Conservation (phyloP, 495 filamentous ascomycete species). For the Acidiella bohemica region DNA sequence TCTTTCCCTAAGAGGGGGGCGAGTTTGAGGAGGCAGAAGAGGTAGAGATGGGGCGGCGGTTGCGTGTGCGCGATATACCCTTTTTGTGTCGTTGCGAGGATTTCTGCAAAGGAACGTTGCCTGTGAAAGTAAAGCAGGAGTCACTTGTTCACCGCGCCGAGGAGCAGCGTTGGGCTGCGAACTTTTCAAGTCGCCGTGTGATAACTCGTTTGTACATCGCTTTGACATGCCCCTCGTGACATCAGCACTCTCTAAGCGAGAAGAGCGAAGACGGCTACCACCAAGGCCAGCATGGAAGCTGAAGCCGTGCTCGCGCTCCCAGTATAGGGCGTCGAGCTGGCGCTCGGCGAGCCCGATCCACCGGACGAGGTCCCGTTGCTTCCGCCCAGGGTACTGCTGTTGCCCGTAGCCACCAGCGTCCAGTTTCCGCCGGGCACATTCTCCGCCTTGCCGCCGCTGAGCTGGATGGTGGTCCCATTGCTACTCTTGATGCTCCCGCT, state of each 20-base stretch:
- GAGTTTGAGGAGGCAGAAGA: constrained; percentile 3
- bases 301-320: not conserved
- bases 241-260: too few species aligned
- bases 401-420: not conserved
- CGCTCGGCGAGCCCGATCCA: not conserved
- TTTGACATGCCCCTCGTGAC: too few species aligned
- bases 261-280: not conserved
- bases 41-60: too few species aligned
- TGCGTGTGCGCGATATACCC: too few species aligned
- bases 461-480: not conserved
- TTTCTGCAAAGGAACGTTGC: too few species aligned
- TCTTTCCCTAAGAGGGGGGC: constrained; percentile 1
- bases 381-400: not conserved
- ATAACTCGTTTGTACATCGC: too few species aligned
- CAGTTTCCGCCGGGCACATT: not conserved
- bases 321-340: not conserved
- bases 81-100: too few species aligned
- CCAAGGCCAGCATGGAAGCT: not conserved
- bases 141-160: too few species aligned
- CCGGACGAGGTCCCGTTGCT: not conserved
- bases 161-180: too few species aligned
- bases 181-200: too few species aligned
- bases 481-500: not conserved
- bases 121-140: too few species aligned
- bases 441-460: not conserved